phyloP scores from a whole-genome alignment of 495 filamentous ascomycete genomes.

The Aspergillus sclerotioniger region DNA sequence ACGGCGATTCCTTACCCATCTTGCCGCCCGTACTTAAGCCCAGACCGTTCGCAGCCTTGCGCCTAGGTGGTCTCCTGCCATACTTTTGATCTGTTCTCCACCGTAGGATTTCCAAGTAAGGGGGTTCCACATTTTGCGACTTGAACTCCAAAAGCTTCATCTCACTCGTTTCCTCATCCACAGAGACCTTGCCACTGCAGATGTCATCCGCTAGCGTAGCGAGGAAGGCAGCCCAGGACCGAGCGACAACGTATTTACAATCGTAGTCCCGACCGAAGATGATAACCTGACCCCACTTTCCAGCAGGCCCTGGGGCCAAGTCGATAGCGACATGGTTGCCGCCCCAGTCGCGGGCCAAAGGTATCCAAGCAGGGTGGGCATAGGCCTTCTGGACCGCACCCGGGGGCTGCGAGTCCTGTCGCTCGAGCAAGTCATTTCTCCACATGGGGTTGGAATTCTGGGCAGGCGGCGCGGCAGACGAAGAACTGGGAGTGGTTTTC shows the following conservation, averaged over 20 bases:
- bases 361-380: slow-evolving; percentile 93
- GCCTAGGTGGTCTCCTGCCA: slow-evolving; percentile 58
- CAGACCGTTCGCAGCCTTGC: slow-evolving; percentile 43
- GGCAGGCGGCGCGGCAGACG: slow-evolving; percentile 52
- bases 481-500: slow-evolving; percentile 67
- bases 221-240: slow-evolving; percentile 88
- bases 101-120: slow-evolving; percentile 89
- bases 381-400: slow-evolving; percentile 89
- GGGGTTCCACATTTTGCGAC: slow-evolving; percentile 80
- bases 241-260: slow-evolving; percentile 92
- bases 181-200: slow-evolving; percentile 76
- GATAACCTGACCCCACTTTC: slow-evolving; percentile 95
- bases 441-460: slow-evolving; percentile 61
- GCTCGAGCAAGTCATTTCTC: slow-evolving; percentile 79
- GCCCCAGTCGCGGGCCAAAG: slow-evolving; percentile 94
- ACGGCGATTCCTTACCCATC: slow-evolving; percentile 47
- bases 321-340: slow-evolving; percentile 96
- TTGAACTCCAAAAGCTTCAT: slow-evolving; percentile 92
- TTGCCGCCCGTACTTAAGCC: slow-evolving; percentile 40
- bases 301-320: slow-evolving; percentile 84
- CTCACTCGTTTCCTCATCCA: slow-evolving; percentile 89
- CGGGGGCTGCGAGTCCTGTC: slow-evolving; percentile 85
- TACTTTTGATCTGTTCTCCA: slow-evolving; percentile 95
- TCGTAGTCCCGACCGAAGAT: slow-evolving; percentile 97
- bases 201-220: slow-evolving; percentile 88